Conservation (phyloP, 768 basidiomycete genomes). For the Kwoniella europaea region DNA sequence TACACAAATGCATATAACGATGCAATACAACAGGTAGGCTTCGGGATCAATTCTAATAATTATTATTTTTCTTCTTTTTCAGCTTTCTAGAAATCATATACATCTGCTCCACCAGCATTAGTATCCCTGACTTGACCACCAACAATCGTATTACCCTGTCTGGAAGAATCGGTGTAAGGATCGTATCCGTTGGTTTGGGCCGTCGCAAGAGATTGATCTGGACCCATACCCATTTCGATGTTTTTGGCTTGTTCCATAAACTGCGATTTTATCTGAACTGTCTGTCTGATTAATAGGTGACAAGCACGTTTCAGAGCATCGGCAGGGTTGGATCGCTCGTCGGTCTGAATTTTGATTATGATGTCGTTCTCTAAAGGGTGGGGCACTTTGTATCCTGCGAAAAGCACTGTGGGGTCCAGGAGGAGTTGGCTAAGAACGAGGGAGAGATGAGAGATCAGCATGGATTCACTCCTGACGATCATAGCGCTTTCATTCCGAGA, state of each 20-base stretch:
- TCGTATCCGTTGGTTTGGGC: slow-evolving; percentile 34
- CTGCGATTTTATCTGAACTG: slow-evolving; percentile 56
- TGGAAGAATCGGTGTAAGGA: slow-evolving; percentile 33
- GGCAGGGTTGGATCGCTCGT: slow-evolving; percentile 81
- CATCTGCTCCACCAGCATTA: slow-evolving; percentile 27
- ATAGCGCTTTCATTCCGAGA: no score
- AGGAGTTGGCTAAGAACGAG: slow-evolving; percentile 70
- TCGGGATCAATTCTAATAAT: background rate
- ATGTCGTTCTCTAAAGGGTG: slow-evolving; percentile 95
- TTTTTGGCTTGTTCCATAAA: slow-evolving; percentile 59
- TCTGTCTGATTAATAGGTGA: slow-evolving; percentile 74
- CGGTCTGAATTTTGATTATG: slow-evolving; percentile 93
- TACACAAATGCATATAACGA: slow-evolving; percentile 1
- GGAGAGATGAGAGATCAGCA: no score
- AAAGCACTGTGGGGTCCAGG: slow-evolving; percentile 81
- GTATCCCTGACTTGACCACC: slow-evolving; percentile 22
- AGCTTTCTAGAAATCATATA: slow-evolving; percentile 51
- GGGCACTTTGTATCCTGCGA: slow-evolving; percentile 97
- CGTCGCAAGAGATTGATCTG: slow-evolving; percentile 28
- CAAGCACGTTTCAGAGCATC: slow-evolving; percentile 82
- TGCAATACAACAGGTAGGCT: slow-evolving; percentile 4
- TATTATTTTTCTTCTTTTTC: background rate
- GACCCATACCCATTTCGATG: slow-evolving; percentile 56
- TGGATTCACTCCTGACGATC: no score
- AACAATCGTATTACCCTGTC: slow-evolving; percentile 19